Percentiles rank a stretch among this genome's conserved stretches.
Evolutionary conservation across 345 rosid genomes (phyloP).

Genomic region (Arabidopsis thaliana): DNA sequence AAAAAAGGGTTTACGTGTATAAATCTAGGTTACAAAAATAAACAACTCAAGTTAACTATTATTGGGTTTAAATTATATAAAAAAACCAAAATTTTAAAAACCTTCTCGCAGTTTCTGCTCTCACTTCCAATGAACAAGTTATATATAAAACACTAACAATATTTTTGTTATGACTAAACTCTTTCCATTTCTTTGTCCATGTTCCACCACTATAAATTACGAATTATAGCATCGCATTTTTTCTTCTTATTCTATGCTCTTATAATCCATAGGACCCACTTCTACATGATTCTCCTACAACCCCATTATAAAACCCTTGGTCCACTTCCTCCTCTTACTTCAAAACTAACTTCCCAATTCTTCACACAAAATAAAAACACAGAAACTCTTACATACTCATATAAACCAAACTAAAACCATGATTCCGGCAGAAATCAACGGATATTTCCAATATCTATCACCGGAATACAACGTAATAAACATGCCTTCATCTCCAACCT

Average conservation of each 20-base stretch:
- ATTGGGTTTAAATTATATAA: neutral
- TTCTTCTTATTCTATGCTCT: neutral
- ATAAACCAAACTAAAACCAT: slow-evolving; percentile 18
- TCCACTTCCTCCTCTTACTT: slow-evolving; percentile 26
- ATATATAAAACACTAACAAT: neutral
- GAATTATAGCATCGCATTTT: neutral
- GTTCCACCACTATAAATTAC: neutral
- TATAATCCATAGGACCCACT: slow-evolving; percentile 26
- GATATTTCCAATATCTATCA: slow-evolving; percentile 31
- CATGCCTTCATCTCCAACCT: slow-evolving; percentile 39
- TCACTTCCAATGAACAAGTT: slow-evolving; percentile 1
- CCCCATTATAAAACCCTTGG: slow-evolving; percentile 32
- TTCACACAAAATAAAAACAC: neutral
- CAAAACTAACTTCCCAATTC: slow-evolving; percentile 32
- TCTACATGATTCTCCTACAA: slow-evolving; percentile 14
- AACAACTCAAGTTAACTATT: neutral
- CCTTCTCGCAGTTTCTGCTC: neutral
- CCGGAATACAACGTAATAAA: slow-evolving; percentile 31
- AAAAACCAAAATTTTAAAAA: neutral
- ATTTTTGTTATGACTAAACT: neutral
- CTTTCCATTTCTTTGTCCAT: neutral
- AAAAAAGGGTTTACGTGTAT: neutral
- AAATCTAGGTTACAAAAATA: neutral
- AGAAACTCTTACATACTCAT: slow-evolving; percentile 13
- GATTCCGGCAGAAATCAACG: slow-evolving; percentile 42